Conservation (phyloP, 768 basidiomycete genomes). For the Steccherinum ochraceum region DNA sequence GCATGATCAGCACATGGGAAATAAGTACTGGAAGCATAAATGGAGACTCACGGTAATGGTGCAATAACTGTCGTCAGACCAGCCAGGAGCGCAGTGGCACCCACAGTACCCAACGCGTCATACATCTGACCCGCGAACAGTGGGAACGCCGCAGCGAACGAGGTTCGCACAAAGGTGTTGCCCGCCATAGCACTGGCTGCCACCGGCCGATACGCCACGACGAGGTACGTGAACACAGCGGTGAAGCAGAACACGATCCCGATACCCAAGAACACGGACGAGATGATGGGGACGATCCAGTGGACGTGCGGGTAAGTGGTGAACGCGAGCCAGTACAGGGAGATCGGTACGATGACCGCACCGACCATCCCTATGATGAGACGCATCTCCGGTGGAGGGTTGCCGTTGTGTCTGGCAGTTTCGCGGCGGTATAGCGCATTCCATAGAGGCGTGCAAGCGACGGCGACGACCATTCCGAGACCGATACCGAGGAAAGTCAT, state of each 20-base stretch:
- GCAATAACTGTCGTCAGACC: constrained; percentile 56
- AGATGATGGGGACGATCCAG: constrained; percentile 38
- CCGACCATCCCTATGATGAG: constrained; percentile 63
- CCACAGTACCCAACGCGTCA: constrained; percentile 49
- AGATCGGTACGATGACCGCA: constrained; percentile 53
- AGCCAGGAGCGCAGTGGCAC: constrained; percentile 59
- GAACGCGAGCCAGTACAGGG: constrained; percentile 45
- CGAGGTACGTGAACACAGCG: constrained; percentile 53
- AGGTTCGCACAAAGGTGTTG: constrained; percentile 43
- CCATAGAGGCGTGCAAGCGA: constrained; percentile 31
- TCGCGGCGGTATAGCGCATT: constrained; percentile 27
- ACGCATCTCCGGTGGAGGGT: constrained; percentile 40
- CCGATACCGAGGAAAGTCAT: constrained; percentile 43
- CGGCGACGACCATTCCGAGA: constrained; percentile 32
- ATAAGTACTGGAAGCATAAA: constrained; percentile 29
- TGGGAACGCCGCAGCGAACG: constrained; percentile 43
- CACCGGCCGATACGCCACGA: constrained; percentile 38
- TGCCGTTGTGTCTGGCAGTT: constrained; percentile 33
- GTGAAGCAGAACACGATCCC: constrained; percentile 60
- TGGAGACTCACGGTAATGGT: constrained; percentile 48
- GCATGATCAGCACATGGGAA: not conserved
- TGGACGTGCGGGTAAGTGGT: constrained; percentile 38
- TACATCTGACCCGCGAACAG: constrained; percentile 45
- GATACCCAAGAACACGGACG: constrained; percentile 38
- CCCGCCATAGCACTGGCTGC: constrained; percentile 56